Base-by-base conservation (phyloP, 176 grass and related monocot species). In the Hordeum marinum region DNA sequence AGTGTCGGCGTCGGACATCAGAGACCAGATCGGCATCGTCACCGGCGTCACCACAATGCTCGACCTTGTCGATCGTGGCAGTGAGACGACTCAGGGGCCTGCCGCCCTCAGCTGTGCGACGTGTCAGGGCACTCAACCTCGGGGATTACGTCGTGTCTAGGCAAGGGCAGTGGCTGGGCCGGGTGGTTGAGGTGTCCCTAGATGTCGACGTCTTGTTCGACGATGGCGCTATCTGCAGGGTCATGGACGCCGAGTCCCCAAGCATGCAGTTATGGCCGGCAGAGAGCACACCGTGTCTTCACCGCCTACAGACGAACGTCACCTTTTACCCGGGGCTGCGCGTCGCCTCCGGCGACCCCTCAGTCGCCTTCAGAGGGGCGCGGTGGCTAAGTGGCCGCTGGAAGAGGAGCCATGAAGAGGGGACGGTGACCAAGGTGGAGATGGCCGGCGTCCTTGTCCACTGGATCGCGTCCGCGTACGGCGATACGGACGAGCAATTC, bases 371-470 rank as follows among this genome's bases (percentile, higher is more conserved):
- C 60, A 1, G 25, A 45, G n/a, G 6, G 3, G 20, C 84, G 13
- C 17, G 25, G 39, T 85, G 84, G 84, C 18, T 71, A 13, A 72
- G 18, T 10, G 84, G 84, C 1, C 29, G 71, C 26, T 79, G 84
- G 75, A 60, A 26, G 6, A 7, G 3, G 7, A 4, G 2, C 11
- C 75, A 11, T 11, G 6, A 24, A 2, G 21, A 9, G 1, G 84
- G 84, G 66, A 72, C 14, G 8, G 76, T 86, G 5, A 3, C 9
- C 39, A 86, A 26, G 39, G 64, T 71, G 18, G 39, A 59, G 27
- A 43, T 25, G 18, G 21, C 54, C 54, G 39, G 27, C 55, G 76
- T 80, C 26, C n/a, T 72, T 68, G 84, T 86, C 27, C 0, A 50
- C 14, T 86, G 84, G 84, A 9, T 80, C 20, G 76, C 65, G 26